A percentile compares a stretch with the other conserved stretches of the same genome.
Evolutionary conservation across 768 basidiomycete genomes (phyloP).

Genomic region (Sarcodon aspratus): DNA sequence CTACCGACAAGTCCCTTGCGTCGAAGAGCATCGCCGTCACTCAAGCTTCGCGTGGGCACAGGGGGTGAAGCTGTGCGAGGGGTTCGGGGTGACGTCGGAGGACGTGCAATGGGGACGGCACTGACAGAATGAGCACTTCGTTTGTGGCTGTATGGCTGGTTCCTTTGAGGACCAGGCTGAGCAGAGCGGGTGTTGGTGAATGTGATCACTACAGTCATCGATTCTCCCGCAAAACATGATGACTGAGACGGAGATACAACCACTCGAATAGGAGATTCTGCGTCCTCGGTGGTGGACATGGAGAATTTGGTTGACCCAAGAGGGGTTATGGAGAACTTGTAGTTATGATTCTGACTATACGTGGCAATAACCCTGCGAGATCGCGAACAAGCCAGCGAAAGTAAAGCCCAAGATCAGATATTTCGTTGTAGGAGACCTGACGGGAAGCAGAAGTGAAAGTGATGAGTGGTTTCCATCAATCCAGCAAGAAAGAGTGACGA

Average conservation of each 20-base stretch:
- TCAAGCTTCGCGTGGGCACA: slow-evolving; percentile 11
- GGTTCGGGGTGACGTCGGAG: slow-evolving; percentile 73
- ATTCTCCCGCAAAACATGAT: slow-evolving; percentile 89
- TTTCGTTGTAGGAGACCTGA: too few relatives aligned
- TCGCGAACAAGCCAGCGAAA: too few relatives aligned
- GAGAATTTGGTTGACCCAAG: too few relatives aligned
- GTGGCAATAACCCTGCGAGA: too few relatives aligned
- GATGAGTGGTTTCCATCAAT: too few relatives aligned
- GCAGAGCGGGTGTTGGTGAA: slow-evolving; percentile 74
- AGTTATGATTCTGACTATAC: too few relatives aligned
- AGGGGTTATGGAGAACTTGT: too few relatives aligned
- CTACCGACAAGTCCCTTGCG: slow-evolving; percentile 50
- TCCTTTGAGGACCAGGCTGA: slow-evolving; percentile 25
- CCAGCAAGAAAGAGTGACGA: too few relatives aligned
- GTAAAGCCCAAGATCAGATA: too few relatives aligned
- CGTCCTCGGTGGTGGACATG: neutral
- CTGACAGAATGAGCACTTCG: slow-evolving; percentile 74
- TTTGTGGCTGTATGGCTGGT: slow-evolving; percentile 35
- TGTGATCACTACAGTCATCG: slow-evolving; percentile 73
- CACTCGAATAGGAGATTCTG: slow-evolving; percentile 35
- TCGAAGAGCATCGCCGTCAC: slow-evolving; percentile 6
- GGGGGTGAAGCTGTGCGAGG: slow-evolving; percentile 28
- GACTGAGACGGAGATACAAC: slow-evolving; percentile 72
- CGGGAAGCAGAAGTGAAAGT: too few relatives aligned
- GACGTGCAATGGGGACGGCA: slow-evolving; percentile 69